Percentiles rank a stretch among this genome's conserved stretches.
Conservation (phyloP, 2,329 filamentous ascomycete genomes). For the Sporothrix protearum region DNA sequence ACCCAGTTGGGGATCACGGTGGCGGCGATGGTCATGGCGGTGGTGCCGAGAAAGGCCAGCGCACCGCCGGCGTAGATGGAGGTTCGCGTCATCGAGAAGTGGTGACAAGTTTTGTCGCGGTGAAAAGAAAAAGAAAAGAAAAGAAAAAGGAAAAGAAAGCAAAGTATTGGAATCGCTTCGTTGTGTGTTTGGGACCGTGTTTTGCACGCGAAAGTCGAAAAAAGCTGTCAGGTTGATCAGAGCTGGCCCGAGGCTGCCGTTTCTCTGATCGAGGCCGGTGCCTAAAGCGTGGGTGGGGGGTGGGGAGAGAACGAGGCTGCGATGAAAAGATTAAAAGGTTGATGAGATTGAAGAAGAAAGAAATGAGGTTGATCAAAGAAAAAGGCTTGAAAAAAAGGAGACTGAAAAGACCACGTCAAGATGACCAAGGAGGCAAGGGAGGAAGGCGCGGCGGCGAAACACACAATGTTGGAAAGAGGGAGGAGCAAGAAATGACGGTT, state of each 20-base stretch:
- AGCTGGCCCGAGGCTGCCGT: not conserved
- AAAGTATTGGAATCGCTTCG: too few relatives aligned
- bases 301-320: too few relatives aligned
- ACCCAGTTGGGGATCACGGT: slow-evolving; percentile 71
- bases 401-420: not conserved
- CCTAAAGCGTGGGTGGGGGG: not conserved
- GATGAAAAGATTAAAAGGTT: too few relatives aligned
- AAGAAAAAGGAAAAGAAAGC: too few relatives aligned
- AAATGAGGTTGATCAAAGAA: not conserved
- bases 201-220: not conserved
- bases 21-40: slow-evolving; percentile 65
- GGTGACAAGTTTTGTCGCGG: not conserved
- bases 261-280: not conserved
- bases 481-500: not conserved
- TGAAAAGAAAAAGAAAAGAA: too few relatives aligned
- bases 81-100: slow-evolving; percentile 41
- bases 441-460: not conserved
- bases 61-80: slow-evolving; percentile 44
- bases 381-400: not conserved
- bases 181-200: not conserved
- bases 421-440: not conserved
- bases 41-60: slow-evolving; percentile 55
- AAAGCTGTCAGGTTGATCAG: not conserved
- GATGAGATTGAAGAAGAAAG: not conserved
- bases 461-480: not conserved